Conservation (phyloP, 208 protist genomes). For the Wallacemonas sp. region DNA sequence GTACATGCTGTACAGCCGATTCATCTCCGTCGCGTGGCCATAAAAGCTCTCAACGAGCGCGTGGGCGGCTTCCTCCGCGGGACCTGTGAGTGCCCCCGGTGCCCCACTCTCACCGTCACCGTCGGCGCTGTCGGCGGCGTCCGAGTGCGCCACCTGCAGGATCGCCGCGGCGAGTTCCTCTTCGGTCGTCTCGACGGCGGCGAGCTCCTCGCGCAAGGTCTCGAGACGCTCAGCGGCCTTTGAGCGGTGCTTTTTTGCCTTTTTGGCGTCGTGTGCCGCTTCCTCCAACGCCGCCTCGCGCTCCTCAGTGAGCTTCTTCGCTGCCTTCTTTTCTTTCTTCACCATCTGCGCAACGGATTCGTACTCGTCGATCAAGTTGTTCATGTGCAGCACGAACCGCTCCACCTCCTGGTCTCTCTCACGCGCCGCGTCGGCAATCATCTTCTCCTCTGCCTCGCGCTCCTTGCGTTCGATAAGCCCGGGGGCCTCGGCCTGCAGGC, state of each 20-base stretch:
- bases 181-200: slow-evolving; percentile 22
- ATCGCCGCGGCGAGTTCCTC: slow-evolving; percentile 22
- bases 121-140: background rate
- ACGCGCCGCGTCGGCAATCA: slow-evolving; percentile 23
- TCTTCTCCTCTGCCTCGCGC: slow-evolving; percentile 21
- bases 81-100: background rate
- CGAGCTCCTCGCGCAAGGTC: slow-evolving; percentile 23
- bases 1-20: slow-evolving; percentile 57
- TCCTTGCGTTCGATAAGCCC: slow-evolving; percentile 42
- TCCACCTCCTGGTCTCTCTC: slow-evolving; percentile 55
- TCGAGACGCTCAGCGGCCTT: slow-evolving; percentile 57
- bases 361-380: slow-evolving; percentile 83
- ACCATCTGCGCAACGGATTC: slow-evolving; percentile 39
- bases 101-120: background rate
- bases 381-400: slow-evolving; percentile 73
- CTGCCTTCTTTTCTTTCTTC: slow-evolving; percentile 78
- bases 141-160: slow-evolving; percentile 4
- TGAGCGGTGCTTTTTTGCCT: slow-evolving; percentile 76
- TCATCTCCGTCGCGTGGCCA: slow-evolving; percentile 51
- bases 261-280: slow-evolving; percentile 64
- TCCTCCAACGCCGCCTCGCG: slow-evolving; percentile 47
- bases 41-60: slow-evolving; percentile 59
- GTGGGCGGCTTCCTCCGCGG: slow-evolving; percentile 54
- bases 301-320: slow-evolving; percentile 63
- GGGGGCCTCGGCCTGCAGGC: slow-evolving; percentile 26